A percentile compares a stretch with the other conserved stretches of the same genome.
These are phyloP conservation scores for Trichosanthes truncata DNA, from an alignment of 306 rosid genomes.

Conservation along the genomic window DNA sequence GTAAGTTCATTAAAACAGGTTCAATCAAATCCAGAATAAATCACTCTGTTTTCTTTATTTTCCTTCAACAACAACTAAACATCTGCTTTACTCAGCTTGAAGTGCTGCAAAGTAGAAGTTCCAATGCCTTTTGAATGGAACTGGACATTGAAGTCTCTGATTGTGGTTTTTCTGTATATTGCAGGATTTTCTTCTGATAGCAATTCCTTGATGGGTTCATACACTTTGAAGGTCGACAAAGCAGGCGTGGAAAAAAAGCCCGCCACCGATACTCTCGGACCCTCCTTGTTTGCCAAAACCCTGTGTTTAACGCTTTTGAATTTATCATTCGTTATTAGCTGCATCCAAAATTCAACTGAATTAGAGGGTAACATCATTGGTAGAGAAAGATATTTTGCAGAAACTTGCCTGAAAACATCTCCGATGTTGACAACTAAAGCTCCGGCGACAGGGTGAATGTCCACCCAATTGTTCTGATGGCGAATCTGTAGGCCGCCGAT, in stretches of 20 bases:
- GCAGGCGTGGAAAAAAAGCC: not conserved
- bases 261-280: conserved; percentile 13
- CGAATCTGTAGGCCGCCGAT: conserved; percentile 32
- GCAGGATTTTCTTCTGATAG: conserved; percentile 4
- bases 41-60: not conserved
- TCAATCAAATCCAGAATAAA: not conserved
- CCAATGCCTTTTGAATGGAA: not conserved
- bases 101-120: not conserved
- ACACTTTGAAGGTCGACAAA: not conserved
- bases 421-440: conserved; percentile 32
- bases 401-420: conserved; percentile 24
- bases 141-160: not conserved
- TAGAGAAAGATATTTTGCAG: not conserved
- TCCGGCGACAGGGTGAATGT: conserved; percentile 16
- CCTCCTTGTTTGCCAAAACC: conserved; percentile 5
- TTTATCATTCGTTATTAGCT: conserved; percentile 17
- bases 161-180: conserved; percentile 1
- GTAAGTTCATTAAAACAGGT: too few species aligned
- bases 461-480: conserved; percentile 19
- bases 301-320: conserved; percentile 11
- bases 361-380: too few species aligned
- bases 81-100: conserved; percentile 1
- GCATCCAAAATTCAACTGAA: not conserved
- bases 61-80: not conserved
- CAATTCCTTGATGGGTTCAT: conserved; percentile 12